phyloP scores from a whole-genome alignment of 1,139 yeast genomes.

The Suhomyces wounanorum region DNA sequence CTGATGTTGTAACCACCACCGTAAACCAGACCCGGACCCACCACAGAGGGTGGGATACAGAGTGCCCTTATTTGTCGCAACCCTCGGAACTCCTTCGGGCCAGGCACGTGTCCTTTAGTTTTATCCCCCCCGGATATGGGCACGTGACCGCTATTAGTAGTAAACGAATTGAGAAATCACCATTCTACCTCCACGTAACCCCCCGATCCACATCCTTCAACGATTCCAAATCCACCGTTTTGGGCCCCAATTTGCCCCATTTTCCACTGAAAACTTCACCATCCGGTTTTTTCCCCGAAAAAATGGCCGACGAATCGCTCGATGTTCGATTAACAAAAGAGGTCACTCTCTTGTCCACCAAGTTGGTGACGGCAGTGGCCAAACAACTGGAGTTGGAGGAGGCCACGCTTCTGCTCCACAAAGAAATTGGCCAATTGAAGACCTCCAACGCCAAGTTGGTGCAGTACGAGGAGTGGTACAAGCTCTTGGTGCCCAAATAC shows the following conservation, averaged over 20 bases:
- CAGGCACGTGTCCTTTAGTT: no score
- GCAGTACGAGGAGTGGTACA: constrained; percentile 36
- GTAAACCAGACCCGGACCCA: no score
- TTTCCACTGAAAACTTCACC: not conserved
- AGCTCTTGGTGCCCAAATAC: constrained; percentile 30
- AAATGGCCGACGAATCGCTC: constrained; percentile 13
- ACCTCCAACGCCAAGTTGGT: constrained; percentile 20
- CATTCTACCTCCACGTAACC: constrained; percentile 1
- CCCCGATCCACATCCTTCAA: not conserved
- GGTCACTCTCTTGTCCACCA: constrained; percentile 59
- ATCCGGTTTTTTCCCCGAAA: not conserved
- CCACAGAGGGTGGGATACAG: no score
- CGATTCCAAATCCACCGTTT: not conserved
- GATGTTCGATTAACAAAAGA: constrained; percentile 52
- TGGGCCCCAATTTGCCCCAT: not conserved
- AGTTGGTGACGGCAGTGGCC: constrained; percentile 61
- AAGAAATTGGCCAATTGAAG: constrained; percentile 32
- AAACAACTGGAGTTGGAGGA: constrained; percentile 58
- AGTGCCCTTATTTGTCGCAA: no score
- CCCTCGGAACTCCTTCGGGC: no score
- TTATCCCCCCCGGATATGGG: no score
- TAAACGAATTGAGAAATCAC: no score
- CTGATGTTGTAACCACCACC: no score
- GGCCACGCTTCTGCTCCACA: constrained; percentile 34
- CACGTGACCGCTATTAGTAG: not conserved